Evolutionary conservation across 371 early-diverging fungal genomes (phyloP), one percentile per base, ranked within the genome.

Genomic region (Mucor ambiguus): DNA sequence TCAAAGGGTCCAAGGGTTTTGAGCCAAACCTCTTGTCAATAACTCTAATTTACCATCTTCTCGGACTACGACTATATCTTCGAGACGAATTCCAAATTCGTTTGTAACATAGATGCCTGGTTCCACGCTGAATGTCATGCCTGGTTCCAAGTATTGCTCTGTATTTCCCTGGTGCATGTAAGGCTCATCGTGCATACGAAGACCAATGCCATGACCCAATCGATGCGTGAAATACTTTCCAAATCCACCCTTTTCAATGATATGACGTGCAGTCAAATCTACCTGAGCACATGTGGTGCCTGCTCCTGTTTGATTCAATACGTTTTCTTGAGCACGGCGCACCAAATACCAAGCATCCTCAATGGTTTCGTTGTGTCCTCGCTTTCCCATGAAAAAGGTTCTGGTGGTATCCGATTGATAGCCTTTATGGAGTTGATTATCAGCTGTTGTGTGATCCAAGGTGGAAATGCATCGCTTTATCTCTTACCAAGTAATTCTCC

Each of bases 121-220:
- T 37, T 87, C 88, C 28, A 83, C 85, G 54, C 81, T 84, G 59
- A 87, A 85, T 28, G 82, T 82, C 83, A 86, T 85, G 9, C 88
- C 87, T 1, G 80, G 72, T 3, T 72, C 61, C 22, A 88, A 73
- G 3, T 41, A 64, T 4, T 79, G 77, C 8, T 67, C 73, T 0
- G 73, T 73, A 60, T 86, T 85, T 7, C 85, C 85, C 69, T 74
- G 80, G 61, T 84, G 81, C 77, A 86, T 73, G 55, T 85, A 88
- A 20, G 88, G 88, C 32, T 85, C 83, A 63, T 88, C 88, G 61
- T 88, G 88, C 64, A 84, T 86, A 32, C 85, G 83, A 55, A 81
- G 55, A 0, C 88, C 88, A 20, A 88, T 73, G 0, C 88, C 88
- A 73, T 88, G 88, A 1, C 88, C 88, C 58, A 85, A 41, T 4